These are phyloP conservation scores for Eremothecium gossypii DNA, from an alignment of 1,139 yeast species.

Conservation along the genomic window DNA sequence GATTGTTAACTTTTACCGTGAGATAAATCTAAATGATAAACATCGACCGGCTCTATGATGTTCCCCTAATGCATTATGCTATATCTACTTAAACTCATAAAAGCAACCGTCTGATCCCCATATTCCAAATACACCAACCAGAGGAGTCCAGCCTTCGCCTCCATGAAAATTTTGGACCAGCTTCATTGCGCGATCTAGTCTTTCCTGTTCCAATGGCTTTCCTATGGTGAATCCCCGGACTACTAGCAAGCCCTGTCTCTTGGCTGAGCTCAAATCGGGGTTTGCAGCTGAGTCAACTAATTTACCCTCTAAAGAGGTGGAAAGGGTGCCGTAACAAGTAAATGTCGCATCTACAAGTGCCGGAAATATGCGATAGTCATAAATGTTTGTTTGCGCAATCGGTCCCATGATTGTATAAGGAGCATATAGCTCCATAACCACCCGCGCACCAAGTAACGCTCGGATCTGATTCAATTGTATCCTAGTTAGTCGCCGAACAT, in stretches of 20 bases:
- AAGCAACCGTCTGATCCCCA: conserved; percentile 73
- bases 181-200: conserved; percentile 25
- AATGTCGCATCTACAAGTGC: conserved; percentile 21
- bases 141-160: conserved; percentile 56
- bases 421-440: conserved; percentile 44
- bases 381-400: conserved; percentile 47
- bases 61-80: neutral
- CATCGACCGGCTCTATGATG: neutral
- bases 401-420: conserved; percentile 46
- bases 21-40: neutral
- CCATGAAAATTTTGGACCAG: conserved; percentile 31
- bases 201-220: conserved; percentile 31
- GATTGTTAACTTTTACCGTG: neutral
- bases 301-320: conserved; percentile 32
- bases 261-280: conserved; percentile 30
- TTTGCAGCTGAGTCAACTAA: conserved; percentile 36
- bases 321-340: conserved; percentile 29
- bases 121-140: conserved; percentile 42
- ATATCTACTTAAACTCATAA: conserved; percentile 28
- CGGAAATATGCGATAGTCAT: conserved; percentile 47
- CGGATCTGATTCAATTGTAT: conserved; percentile 37
- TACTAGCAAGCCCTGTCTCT: conserved; percentile 42
- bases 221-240: conserved; percentile 65
- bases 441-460: conserved; percentile 40
- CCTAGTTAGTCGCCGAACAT: conserved; percentile 6